Base-by-base conservation (phyloP, 495 filamentous ascomycete genomes). In the Xylaria palmicola region DNA sequence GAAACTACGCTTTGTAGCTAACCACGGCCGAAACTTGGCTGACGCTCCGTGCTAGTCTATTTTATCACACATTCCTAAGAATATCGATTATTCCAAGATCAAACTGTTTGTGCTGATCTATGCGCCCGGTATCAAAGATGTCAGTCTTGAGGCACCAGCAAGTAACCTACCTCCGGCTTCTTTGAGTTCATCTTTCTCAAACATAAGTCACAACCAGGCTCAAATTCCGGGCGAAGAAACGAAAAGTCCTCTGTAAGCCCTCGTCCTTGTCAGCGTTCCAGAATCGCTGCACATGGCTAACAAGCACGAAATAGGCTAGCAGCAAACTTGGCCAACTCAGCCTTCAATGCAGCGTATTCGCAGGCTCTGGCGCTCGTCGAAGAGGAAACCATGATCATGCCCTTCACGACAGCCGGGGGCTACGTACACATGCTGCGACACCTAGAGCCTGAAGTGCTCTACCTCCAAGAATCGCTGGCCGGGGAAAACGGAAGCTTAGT, bases 71-170 rank as follows among this genome's bases (percentile, higher is more conserved):
- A 87, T 97, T 53, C 90, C 90, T 10, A 81, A 84, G 63, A 85
- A 89, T 50, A 83, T 85, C 52, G 85, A 94, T 65, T 76, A 83
- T 59, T 83, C 84, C 47, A 85, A 79, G 26, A 82, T 85, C 45
- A 86, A 88, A 64, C 79, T 96, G 32, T 94, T 96, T 62, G 80
- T 96, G 51, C 81, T 97, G 58, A 95, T 97, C 70, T 95, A 96
- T 69, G 85, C 90, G 12, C 92, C 92, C 0, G 83, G 81, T 29
- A 78, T 95, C 58, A 91, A 90, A 74, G 87, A 90, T 62, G 78
- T 79, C 37, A 71, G 77, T 17, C 71, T 80, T 39, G 82, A 77
- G 47, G 77, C 82, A 17, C 60, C 67, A 41, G 72, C 76, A 61
- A 75, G 75, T 48, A 80, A 80, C 30, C 73, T 78, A 49, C 76